Conservation (phyloP, 306 rosid genomes). For the Cucumis melo region DNA sequence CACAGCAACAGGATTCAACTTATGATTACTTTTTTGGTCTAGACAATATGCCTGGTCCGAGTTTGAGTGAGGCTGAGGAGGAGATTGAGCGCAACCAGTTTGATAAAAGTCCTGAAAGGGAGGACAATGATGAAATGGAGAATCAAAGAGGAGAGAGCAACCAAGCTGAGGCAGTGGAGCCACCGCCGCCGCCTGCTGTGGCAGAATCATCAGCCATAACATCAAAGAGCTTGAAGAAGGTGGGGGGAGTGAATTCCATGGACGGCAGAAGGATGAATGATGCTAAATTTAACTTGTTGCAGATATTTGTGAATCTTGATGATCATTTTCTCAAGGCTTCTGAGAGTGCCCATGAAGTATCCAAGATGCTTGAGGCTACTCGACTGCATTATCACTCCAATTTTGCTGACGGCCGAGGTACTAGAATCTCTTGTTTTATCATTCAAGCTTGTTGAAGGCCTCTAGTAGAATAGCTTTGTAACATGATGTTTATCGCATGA, state of each 20-base stretch:
- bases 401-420: slow-evolving; percentile 90
- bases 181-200: slow-evolving; percentile 7
- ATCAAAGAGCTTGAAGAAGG: slow-evolving; percentile 27
- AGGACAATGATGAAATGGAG: slow-evolving; percentile 12
- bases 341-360: slow-evolving; percentile 78
- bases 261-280: slow-evolving; percentile 41
- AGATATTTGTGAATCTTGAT: slow-evolving; percentile 46
- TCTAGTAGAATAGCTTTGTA: not conserved
- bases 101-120: slow-evolving; percentile 26
- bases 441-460: not conserved
- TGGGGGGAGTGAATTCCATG: slow-evolving; percentile 1
- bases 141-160: not conserved
- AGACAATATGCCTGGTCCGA: slow-evolving; percentile 37
- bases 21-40: slow-evolving; percentile 53
- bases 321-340: slow-evolving; percentile 86
- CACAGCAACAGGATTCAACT: slow-evolving; percentile 24
- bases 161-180: slow-evolving; percentile 1
- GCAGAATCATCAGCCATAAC: not conserved
- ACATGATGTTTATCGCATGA: not conserved
- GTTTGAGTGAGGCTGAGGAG: slow-evolving; percentile 33
- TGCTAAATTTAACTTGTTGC: slow-evolving; percentile 17
- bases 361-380: slow-evolving; percentile 94
- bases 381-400: slow-evolving; percentile 87
- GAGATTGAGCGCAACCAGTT: slow-evolving; percentile 21
- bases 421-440: not conserved